These are phyloP conservation scores for Pilatotrama ljubarskyi DNA, from an alignment of 768 basidiomycete species.

Conservation along the genomic window DNA sequence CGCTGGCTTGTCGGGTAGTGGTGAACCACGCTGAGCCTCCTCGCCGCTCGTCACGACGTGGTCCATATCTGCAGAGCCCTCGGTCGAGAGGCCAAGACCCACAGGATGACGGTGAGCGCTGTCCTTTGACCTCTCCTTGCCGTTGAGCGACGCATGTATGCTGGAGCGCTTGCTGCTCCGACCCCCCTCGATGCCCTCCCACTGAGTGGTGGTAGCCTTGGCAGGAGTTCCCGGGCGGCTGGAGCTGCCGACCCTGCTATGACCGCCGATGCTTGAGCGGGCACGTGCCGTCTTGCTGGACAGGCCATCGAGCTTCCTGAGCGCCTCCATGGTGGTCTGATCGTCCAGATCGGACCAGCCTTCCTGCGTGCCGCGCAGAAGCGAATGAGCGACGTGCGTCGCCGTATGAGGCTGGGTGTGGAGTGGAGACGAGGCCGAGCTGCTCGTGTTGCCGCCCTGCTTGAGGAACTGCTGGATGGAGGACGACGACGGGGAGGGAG, in stretches of 20 bases:
- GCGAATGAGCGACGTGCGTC: conserved; percentile 78
- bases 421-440: conserved; percentile 38
- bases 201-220: conserved; percentile 58
- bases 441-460: conserved; percentile 47
- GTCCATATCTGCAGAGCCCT: conserved; percentile 43
- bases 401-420: conserved; percentile 47
- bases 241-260: conserved; percentile 49
- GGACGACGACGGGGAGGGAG: conserved; percentile 88
- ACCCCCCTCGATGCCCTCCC: conserved; percentile 64
- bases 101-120: conserved; percentile 40
- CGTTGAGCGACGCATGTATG: conserved; percentile 41
- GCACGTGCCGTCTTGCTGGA: conserved; percentile 74
- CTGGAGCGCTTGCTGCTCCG: conserved; percentile 37
- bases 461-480: conserved; percentile 83
- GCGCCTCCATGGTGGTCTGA: conserved; percentile 84
- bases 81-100: conserved; percentile 36
- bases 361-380: conserved; percentile 84
- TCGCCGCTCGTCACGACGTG: conserved; percentile 54
- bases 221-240: conserved; percentile 72
- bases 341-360: conserved; percentile 89
- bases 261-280: conserved; percentile 63
- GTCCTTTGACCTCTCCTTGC: conserved; percentile 44
- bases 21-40: conserved; percentile 40
- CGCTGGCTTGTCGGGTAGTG: conserved; percentile 57
- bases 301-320: conserved; percentile 91